Percentiles rank a stretch among this genome's conserved stretches.
Evolutionary conservation across 106 monocot genomes (phyloP).

Genomic region (Acanthochlamys bracteata): DNA sequence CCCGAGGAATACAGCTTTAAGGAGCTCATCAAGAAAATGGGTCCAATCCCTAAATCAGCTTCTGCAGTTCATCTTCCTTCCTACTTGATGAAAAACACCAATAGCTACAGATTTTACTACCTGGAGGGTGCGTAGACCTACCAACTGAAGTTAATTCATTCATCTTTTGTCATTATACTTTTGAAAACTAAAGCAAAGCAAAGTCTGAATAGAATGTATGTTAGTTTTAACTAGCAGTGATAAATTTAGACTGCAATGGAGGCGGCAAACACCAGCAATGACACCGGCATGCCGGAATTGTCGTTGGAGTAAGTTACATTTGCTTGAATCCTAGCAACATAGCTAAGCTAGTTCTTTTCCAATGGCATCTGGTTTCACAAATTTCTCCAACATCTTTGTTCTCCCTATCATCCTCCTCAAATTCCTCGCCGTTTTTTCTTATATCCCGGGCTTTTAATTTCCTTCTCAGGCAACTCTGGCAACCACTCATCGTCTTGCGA

Average conservation of each 20-base stretch:
- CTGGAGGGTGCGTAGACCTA: conserved; percentile 38
- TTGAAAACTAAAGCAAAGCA: neutral
- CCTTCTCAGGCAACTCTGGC: conserved; percentile 26
- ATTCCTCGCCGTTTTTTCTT: conserved; percentile 4
- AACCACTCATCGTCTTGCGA: conserved; percentile 30
- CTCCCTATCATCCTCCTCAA: neutral
- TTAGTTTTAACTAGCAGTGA: too few relatives aligned
- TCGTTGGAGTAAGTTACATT: too few relatives aligned
- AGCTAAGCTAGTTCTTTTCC: too few relatives aligned
- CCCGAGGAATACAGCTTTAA: conserved; percentile 70
- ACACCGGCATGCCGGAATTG: too few relatives aligned
- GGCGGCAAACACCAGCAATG: too few relatives aligned
- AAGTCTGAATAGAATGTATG: neutral
- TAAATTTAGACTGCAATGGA: too few relatives aligned
- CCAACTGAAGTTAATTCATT: neutral
- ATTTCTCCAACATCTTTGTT: too few relatives aligned
- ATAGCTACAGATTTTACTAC: conserved; percentile 47
- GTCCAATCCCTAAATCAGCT: conserved; percentile 41
- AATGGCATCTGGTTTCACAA: too few relatives aligned
- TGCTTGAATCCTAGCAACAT: too few relatives aligned
- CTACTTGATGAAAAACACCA: conserved; percentile 37
- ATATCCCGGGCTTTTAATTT: conserved; percentile 11
- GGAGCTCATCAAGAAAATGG: conserved; percentile 55
- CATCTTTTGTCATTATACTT: neutral
- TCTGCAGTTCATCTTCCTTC: conserved; percentile 56